These are phyloP conservation scores for Lactarius hengduanensis DNA, from an alignment of 768 basidiomycete species.

Conservation along the genomic window DNA sequence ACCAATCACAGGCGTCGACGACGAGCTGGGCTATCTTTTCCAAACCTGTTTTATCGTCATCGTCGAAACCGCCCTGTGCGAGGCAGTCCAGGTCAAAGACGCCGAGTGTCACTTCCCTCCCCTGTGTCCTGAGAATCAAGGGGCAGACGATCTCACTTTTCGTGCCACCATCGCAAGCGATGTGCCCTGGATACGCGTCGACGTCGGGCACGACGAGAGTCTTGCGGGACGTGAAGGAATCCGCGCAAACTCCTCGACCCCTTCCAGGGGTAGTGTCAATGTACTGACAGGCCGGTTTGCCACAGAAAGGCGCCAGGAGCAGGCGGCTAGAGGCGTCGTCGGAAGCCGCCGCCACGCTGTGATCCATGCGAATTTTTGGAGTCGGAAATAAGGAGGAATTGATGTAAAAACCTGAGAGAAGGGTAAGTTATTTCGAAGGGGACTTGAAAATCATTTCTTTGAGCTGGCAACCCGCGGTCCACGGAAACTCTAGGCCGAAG, in stretches of 20 bases:
- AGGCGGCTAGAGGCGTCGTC: constrained; percentile 37
- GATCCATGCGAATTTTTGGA: constrained; percentile 35
- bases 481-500: constrained; percentile 11
- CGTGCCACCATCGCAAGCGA: constrained; percentile 90
- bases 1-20: constrained; percentile 32
- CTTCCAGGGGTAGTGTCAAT: constrained; percentile 58
- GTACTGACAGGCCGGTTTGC: constrained; percentile 87
- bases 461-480: constrained; percentile 27
- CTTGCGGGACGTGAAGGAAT: constrained; percentile 56
- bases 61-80: constrained; percentile 40
- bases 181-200: constrained; percentile 83
- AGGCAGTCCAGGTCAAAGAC: constrained; percentile 48
- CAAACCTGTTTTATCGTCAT: constrained; percentile 44
- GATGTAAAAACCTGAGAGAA: constrained; percentile 78
- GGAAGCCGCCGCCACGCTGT: background rate
- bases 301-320: constrained; percentile 82
- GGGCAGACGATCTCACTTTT: constrained; percentile 90
- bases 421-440: constrained; percentile 24
- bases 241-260: constrained; percentile 81
- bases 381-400: constrained; percentile 59
- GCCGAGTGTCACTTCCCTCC: constrained; percentile 39
- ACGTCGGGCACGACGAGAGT: constrained; percentile 77
- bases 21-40: constrained; percentile 41
- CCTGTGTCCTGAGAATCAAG: constrained; percentile 44
- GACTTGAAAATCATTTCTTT: constrained; percentile 33